Percentiles rank a stretch among this genome's conserved stretches.
Conservation (phyloP, 371 early-diverging fungal genomes). For the Saksenaea oblongispora region DNA sequence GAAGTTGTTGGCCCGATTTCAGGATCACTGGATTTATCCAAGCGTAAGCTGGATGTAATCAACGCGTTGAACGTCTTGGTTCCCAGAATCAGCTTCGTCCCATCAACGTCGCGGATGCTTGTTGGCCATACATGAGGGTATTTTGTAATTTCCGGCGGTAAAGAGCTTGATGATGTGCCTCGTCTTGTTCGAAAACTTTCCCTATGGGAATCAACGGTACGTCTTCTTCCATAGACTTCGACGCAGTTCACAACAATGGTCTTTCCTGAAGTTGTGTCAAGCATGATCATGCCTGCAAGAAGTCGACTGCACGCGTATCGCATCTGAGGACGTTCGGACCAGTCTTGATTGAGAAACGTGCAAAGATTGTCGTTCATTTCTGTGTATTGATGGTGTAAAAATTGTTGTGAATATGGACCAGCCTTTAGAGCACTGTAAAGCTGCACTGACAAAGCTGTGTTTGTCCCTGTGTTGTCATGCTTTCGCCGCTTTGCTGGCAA, state of each 20-base stretch:
- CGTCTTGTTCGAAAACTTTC: not conserved
- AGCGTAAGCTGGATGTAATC: not conserved
- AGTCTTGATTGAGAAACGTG: not conserved
- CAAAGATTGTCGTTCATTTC: not conserved
- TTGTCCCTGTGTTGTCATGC: not conserved
- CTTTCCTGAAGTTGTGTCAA: slow-evolving; percentile 14
- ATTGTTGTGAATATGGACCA: not conserved
- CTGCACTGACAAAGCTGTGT: not conserved
- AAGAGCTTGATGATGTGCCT: too few relatives aligned
- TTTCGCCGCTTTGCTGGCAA: too few relatives aligned
- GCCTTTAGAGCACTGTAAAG: not conserved
- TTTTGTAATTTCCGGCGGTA: not conserved
- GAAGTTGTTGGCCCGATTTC: not conserved
- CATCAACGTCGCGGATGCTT: not conserved
- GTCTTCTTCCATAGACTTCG: slow-evolving; percentile 18
- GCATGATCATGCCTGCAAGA: slow-evolving; percentile 12
- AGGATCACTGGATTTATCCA: not conserved
- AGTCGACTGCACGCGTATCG: slow-evolving; percentile 7
- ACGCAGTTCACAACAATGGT: slow-evolving; percentile 20
- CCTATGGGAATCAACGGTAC: slow-evolving; percentile 2
- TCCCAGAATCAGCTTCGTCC: not conserved
- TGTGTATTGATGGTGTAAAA: not conserved
- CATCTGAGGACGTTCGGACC: slow-evolving; percentile 7
- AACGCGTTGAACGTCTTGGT: not conserved
- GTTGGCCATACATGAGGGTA: not conserved